A percentile compares a stretch with the other conserved stretches of the same genome.
Evolutionary conservation across 345 rosid species (phyloP).

Genomic region (Acer saccharum): DNA sequence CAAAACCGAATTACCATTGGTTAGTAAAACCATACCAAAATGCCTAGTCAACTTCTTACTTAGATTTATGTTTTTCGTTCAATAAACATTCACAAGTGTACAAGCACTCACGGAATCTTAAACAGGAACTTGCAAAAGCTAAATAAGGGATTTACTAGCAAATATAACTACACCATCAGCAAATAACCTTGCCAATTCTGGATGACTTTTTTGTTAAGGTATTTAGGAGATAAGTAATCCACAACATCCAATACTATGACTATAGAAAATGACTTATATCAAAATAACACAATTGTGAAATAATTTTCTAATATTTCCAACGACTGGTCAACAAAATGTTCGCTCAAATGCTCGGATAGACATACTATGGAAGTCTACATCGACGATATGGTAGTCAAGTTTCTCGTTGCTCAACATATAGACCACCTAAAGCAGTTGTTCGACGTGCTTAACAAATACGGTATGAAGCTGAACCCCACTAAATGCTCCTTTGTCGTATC

Average conservation of each 20-base stretch:
- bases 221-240: slow-evolving; percentile 74
- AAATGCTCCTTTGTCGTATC: no score
- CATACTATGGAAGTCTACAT: no score
- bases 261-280: slow-evolving; percentile 56
- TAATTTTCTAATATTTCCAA: no score
- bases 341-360: no score
- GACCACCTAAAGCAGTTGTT: no score
- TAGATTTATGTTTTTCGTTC: background rate
- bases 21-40: background rate
- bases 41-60: background rate
- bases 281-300: no score
- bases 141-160: slow-evolving; percentile 46
- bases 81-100: background rate
- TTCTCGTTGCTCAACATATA: no score
- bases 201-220: slow-evolving; percentile 62
- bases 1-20: background rate
- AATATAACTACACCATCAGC: slow-evolving; percentile 55
- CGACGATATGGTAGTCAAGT: no score
- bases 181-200: slow-evolving; percentile 66
- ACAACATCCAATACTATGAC: slow-evolving; percentile 67
- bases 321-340: no score
- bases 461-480: no score
- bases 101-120: background rate
- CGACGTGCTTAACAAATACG: no score
- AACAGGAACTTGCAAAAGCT: background rate